Percentiles rank a stretch among this genome's conserved stretches.
Evolutionary conservation across 176 grass and related monocot genomes (phyloP).

Genomic region (Zizania latifolia): DNA sequence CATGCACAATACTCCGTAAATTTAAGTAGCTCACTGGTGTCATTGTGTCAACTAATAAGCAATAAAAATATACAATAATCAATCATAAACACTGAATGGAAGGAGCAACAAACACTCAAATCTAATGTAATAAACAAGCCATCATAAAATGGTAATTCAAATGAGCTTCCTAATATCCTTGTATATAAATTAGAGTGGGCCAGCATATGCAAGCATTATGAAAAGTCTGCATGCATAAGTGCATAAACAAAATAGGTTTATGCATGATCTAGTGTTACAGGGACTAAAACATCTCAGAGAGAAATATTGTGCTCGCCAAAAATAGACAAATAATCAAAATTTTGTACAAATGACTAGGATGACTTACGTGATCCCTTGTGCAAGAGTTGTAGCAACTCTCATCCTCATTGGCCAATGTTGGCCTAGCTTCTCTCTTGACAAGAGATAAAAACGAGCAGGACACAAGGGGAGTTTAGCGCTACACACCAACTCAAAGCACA

Average conservation of each 20-base stretch:
- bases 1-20: background rate
- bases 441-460: too few relatives aligned
- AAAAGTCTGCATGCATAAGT: background rate
- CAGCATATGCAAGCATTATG: background rate
- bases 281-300: background rate
- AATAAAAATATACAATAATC: background rate
- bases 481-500: too few relatives aligned
- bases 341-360: background rate
- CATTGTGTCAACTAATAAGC: background rate
- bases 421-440: too few relatives aligned
- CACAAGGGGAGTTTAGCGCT: too few relatives aligned
- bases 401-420: slow-evolving; percentile 92
- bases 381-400: slow-evolving; percentile 95
- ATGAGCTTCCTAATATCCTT: background rate
- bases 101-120: background rate
- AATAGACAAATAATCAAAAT: background rate
- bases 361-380: slow-evolving; percentile 96
- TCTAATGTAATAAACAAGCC: background rate
- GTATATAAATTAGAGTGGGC: background rate
- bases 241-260: background rate
- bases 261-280: background rate
- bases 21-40: background rate
- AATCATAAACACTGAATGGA: background rate
- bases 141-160: background rate
- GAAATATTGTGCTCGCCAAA: background rate